A percentile compares a stretch with the other conserved stretches of the same genome.
Evolutionary conservation across 768 basidiomycete genomes (phyloP).

Genomic region (Termitomyces sp.): DNA sequence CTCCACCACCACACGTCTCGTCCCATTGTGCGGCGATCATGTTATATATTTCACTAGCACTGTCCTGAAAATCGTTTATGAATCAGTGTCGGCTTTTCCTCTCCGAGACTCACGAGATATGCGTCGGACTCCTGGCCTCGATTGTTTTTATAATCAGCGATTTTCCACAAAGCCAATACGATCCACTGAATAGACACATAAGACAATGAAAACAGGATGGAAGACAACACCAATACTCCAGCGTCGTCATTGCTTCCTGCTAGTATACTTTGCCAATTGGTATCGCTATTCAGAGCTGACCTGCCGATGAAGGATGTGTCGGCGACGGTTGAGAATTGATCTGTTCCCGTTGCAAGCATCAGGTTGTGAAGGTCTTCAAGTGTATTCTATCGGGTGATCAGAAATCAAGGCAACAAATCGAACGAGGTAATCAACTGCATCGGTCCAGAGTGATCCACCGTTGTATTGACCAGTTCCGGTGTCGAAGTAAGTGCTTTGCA

Average conservation of each 20-base stretch:
- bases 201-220: neutral
- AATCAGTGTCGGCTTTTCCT: neutral
- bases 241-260: constrained; percentile 50
- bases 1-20: constrained; percentile 44
- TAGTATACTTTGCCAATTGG: constrained; percentile 38
- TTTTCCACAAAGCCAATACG: constrained; percentile 52
- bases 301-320: constrained; percentile 40
- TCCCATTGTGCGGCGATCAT: constrained; percentile 49
- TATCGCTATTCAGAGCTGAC: constrained; percentile 30
- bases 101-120: constrained; percentile 19
- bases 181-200: constrained; percentile 37
- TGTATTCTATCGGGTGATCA: constrained; percentile 33
- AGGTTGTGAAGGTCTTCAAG: constrained; percentile 53
- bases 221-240: constrained; percentile 25
- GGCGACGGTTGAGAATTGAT: constrained; percentile 35
- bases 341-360: constrained; percentile 42
- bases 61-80: constrained; percentile 25
- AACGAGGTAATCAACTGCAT: constrained; percentile 32
- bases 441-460: constrained; percentile 51
- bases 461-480: constrained; percentile 33
- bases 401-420: neutral
- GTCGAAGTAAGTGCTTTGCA: constrained; percentile 38
- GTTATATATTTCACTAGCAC: constrained; percentile 42
- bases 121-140: constrained; percentile 27
- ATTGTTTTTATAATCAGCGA: constrained; percentile 43